Percentiles rank a stretch among this genome's conserved stretches.
Evolutionary conservation across 768 basidiomycete genomes (phyloP).

Genomic region (Tylopilus vinaceipallidus): DNA sequence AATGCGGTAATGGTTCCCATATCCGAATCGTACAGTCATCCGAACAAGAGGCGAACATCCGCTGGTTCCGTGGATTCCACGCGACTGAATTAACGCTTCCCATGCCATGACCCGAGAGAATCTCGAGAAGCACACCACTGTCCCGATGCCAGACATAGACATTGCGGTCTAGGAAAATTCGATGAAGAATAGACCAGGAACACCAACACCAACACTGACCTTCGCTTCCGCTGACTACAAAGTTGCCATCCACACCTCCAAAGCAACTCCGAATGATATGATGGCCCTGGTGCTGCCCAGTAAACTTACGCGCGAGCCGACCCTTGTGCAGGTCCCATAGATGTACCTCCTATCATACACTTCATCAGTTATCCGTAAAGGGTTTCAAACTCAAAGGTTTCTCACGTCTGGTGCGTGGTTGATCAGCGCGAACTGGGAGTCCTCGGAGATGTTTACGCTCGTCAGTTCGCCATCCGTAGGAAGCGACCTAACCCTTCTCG

Average conservation of each 20-base stretch:
- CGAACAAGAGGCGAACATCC: constrained; percentile 95
- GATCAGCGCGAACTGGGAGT: constrained; percentile 85
- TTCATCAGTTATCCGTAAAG: constrained; percentile 6
- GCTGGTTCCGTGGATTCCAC: constrained; percentile 88
- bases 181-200: constrained; percentile 9
- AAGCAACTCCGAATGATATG: constrained; percentile 94
- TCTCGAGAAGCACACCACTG: constrained; percentile 78
- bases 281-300: constrained; percentile 79
- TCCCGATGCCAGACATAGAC: constrained; percentile 96
- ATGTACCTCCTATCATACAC: constrained; percentile 70
- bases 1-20: constrained; percentile 60
- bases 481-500: constrained; percentile 47
- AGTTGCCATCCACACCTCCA: constrained; percentile 85
- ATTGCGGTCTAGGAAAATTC: constrained; percentile 66
- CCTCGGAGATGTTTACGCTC: constrained; percentile 80
- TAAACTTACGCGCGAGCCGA: constrained; percentile 73
- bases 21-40: constrained; percentile 90
- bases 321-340: constrained; percentile 77
- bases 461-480: constrained; percentile 78
- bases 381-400: constrained; percentile 4
- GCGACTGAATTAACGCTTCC: constrained; percentile 95
- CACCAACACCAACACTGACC: constrained; percentile 47
- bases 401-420: constrained; percentile 86
- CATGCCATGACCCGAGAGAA: constrained; percentile 81
- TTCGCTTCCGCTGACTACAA: constrained; percentile 93